Base-by-base conservation (phyloP, 768 basidiomycete species). In the Paxillus ammoniavirescens region DNA sequence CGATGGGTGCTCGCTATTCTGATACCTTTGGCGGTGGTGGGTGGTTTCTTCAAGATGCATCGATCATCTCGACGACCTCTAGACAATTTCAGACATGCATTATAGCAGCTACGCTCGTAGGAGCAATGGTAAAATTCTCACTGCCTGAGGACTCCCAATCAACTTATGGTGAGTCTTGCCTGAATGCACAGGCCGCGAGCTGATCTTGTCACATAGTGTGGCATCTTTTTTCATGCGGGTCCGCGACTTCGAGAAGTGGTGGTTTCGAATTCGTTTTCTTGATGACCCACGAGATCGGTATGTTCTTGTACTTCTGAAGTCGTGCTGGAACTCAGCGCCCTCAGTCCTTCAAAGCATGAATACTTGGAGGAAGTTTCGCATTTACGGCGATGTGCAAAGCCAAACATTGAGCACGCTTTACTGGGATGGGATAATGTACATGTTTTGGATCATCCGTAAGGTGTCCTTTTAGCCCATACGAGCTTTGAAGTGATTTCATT, bases 351-450 rank as follows among this genome's bases (percentile, higher is more conserved):
- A 66, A 41, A 17, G 59, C 23, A 58, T 66, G 58, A 61, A 43
- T 54, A 40, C 59, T 5, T 68, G 63, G 66, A 61, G 54, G 37
- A 63, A 54, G 43, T 63, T 66, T 23, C 31, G 54, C 42, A 58
- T 55, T 8, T 66, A 68, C 43, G 63, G 65, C 18, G 8, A 50
- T 17, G 0, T 57, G 10, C 48, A 8, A 5, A 65, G 66, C 44
- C 55, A 48, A 37, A 15, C 55, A 3, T 37, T 68, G 47, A 61
- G 51, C 37, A 67, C 61, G 7, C 40, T 65, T 2, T 66, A 66
- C 41, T 61, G 63, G 66, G 66, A 63, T 2, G 66, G 65, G 8
- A 65, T 68, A 35, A n/a, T 56, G 47, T 66, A 68, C 15, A 66
- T 66, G 63, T 53, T 48, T 43, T 55, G 61, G 40, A 42, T 61